Conservation (phyloP, 768 basidiomycete species). For the Boletus fagicola region DNA sequence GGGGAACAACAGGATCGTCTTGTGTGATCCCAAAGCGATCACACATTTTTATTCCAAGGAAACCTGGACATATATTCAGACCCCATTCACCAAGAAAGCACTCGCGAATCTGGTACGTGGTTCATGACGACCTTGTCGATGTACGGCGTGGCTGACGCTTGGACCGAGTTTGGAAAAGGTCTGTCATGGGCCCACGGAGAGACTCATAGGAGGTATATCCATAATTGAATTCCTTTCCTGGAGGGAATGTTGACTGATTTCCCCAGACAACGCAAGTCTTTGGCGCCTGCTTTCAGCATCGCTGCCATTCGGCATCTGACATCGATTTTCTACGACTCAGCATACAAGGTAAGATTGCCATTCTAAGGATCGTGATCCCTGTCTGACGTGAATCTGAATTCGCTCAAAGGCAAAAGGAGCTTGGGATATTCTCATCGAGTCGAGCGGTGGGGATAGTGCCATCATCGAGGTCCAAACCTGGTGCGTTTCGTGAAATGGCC, state of each 20-base stretch:
- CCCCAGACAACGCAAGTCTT: conserved; percentile 35
- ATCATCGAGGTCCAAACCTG: conserved; percentile 40
- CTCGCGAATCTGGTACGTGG: conserved; percentile 27
- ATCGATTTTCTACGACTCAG: conserved; percentile 40
- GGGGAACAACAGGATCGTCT: conserved; percentile 3
- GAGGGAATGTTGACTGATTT: neutral
- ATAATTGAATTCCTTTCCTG: conserved; percentile 13
- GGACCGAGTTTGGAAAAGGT: conserved; percentile 23
- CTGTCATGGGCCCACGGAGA: conserved; percentile 18
- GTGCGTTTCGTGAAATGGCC: conserved; percentile 1
- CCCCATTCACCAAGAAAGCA: conserved; percentile 32
- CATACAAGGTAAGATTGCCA: conserved; percentile 7
- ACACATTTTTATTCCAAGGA: conserved; percentile 6
- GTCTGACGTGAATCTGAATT: neutral
- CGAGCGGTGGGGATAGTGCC: conserved; percentile 8
- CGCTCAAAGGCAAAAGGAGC: neutral
- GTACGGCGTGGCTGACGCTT: neutral
- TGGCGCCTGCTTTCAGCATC: conserved; percentile 39
- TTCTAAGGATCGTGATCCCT: too few relatives aligned
- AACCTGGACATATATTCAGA: conserved; percentile 39
- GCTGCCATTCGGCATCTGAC: conserved; percentile 37
- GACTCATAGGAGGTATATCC: neutral
- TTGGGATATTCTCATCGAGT: conserved; percentile 30
- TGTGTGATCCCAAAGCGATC: conserved; percentile 40
- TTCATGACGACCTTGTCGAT: neutral